Percentiles rank a stretch among this genome's conserved stretches.
Evolutionary conservation across 441 rosid species (phyloP).

Genomic region (Populus trichocarpa): DNA sequence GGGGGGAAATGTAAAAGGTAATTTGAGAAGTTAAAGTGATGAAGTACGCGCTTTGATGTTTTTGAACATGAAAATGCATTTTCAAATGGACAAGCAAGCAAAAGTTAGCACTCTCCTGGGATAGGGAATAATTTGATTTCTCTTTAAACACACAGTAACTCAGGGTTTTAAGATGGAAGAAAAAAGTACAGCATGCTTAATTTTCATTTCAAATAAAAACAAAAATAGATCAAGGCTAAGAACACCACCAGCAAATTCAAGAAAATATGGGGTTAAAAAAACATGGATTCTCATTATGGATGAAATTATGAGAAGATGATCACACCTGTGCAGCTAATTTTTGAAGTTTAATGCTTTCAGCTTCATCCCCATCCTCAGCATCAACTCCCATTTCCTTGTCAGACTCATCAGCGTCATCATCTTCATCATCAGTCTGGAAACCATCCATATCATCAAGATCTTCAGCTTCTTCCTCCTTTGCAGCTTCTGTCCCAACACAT

Average conservation of each 20-base stretch:
- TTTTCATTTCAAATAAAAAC: background rate
- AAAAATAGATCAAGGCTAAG: background rate
- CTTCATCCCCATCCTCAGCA: constrained; percentile 88
- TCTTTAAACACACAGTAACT: too few species aligned
- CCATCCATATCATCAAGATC: constrained; percentile 97
- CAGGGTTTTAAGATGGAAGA: background rate
- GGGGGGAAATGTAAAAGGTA: background rate
- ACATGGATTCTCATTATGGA: background rate
- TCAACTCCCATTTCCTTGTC: constrained; percentile 82
- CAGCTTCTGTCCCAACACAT: constrained; percentile 53
- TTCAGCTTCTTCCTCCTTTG: constrained; percentile 80
- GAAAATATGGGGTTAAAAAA: background rate
- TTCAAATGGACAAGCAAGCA: background rate
- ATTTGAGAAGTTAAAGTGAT: background rate
- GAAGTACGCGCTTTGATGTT: background rate
- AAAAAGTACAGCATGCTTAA: background rate
- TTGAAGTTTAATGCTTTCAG: constrained; percentile 67
- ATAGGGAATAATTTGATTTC: background rate
- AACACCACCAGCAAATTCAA: background rate
- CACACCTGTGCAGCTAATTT: constrained; percentile 86
- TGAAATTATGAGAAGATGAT: constrained; percentile 3
- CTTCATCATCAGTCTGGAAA: constrained; percentile 85
- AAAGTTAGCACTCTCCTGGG: background rate
- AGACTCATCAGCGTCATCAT: constrained; percentile 66
- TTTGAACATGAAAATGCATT: background rate